phyloP scores from a whole-genome alignment of 352 stramenopile species.

The Phytopythium helicoides region DNA sequence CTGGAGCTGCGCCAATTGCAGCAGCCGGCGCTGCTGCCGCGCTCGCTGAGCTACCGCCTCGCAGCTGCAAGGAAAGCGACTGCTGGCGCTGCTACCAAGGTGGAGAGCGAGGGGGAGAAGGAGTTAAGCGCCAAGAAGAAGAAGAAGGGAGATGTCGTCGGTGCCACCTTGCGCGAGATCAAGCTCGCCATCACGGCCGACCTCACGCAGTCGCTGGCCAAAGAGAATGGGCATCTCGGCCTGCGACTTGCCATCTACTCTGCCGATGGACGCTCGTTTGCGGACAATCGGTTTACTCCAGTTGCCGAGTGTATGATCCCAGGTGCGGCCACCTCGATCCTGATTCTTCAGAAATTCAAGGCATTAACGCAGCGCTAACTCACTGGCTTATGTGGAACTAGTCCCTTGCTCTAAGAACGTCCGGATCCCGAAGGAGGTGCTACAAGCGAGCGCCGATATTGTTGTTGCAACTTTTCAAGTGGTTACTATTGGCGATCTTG shows the following conservation, averaged over 20 bases:
- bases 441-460: constrained; percentile 39
- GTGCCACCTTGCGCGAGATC: constrained; percentile 44
- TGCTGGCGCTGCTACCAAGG: no score
- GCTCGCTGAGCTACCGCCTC: constrained; percentile 75
- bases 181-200: constrained; percentile 72
- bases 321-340: no score
- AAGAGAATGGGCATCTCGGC: constrained; percentile 47
- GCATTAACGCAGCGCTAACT: no score
- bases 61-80: constrained; percentile 15
- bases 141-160: constrained; percentile 5
- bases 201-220: constrained; percentile 59
- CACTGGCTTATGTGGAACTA: background rate
- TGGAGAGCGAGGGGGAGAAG: constrained; percentile 19
- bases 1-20: constrained; percentile 72
- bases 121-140: constrained; percentile 5
- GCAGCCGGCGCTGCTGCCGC: constrained; percentile 71
- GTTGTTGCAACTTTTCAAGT: constrained; percentile 60
- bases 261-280: constrained; percentile 38
- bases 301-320: constrained; percentile 60
- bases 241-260: constrained; percentile 56
- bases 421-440: constrained; percentile 39
- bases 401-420: constrained; percentile 65
- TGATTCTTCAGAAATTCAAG: no score
- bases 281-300: constrained; percentile 58
- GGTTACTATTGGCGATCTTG: constrained; percentile 53